phyloP scores from a whole-genome alignment of 495 filamentous ascomycete genomes.

The Friedmanniomyces simplex region DNA sequence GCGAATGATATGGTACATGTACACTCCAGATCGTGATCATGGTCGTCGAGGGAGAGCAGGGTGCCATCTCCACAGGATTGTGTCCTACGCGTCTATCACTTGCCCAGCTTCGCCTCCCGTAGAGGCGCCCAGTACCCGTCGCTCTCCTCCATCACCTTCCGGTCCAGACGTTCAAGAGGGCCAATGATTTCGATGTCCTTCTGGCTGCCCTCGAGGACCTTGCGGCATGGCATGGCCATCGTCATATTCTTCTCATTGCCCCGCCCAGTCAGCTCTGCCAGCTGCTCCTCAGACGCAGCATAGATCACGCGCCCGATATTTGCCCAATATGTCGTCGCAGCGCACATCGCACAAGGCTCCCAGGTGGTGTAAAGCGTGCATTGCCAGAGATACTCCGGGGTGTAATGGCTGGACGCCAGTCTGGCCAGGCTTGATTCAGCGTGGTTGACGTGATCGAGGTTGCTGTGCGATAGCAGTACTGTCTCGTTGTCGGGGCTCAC shows the following conservation, averaged over 20 bases:
- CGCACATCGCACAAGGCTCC: conserved; percentile 50
- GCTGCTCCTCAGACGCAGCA: conserved; percentile 40
- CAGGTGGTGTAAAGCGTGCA: conserved; percentile 46
- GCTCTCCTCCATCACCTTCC: conserved; percentile 36
- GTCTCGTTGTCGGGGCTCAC: conserved; percentile 42
- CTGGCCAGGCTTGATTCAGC: conserved; percentile 43
- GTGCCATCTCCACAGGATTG: no score
- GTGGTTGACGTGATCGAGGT: conserved; percentile 47
- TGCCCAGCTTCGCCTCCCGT: background rate
- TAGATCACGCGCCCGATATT: conserved; percentile 47
- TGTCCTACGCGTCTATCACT: background rate
- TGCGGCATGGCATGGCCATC: conserved; percentile 40
- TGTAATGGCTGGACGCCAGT: conserved; percentile 41
- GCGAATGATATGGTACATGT: no score
- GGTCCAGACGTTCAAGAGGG: conserved; percentile 37
- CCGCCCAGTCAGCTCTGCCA: conserved; percentile 36
- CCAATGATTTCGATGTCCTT: conserved; percentile 41
- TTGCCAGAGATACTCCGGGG: conserved; percentile 38
- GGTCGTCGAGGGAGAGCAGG: no score
- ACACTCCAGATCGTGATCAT: no score
- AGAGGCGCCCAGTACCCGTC: conserved; percentile 36
- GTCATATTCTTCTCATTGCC: conserved; percentile 46
- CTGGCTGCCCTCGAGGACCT: conserved; percentile 38
- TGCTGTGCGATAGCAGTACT: conserved; percentile 38
- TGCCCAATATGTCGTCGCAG: conserved; percentile 41